A percentile compares a stretch with the other conserved stretches of the same genome.
These are phyloP conservation scores for Arthrobotrys megalospora DNA, from an alignment of 2,329 filamentous ascomycete species.

Conservation along the genomic window DNA sequence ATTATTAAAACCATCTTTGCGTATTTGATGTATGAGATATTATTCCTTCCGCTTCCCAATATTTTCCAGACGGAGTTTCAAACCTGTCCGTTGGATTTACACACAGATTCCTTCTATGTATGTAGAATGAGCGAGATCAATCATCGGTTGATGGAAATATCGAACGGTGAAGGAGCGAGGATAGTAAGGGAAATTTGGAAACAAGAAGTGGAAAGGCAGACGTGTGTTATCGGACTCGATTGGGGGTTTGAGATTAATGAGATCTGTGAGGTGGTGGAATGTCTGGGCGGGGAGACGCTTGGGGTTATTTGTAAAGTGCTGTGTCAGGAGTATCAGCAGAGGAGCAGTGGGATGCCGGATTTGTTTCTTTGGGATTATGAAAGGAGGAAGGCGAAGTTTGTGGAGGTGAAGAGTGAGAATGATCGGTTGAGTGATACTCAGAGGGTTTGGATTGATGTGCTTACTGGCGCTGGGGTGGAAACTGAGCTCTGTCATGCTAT, in stretches of 20 bases:
- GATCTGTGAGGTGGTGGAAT: conserved; percentile 81
- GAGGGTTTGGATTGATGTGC: conserved; percentile 94
- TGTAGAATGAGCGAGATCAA: conserved; percentile 91
- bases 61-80: conserved; percentile 98
- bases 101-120: conserved; percentile 92
- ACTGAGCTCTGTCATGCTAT: conserved; percentile 76
- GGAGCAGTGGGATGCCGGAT: conserved; percentile 91
- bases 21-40: conserved; percentile 91
- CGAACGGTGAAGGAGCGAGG: conserved; percentile 80
- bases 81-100: conserved; percentile 90
- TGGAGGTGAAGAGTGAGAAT: conserved; percentile 82
- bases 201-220: conserved; percentile 78
- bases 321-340: conserved; percentile 91
- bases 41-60: conserved; percentile 94
- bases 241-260: conserved; percentile 89
- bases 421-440: conserved; percentile 97
- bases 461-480: conserved; percentile 84
- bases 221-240: conserved; percentile 90
- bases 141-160: conserved; percentile 85
- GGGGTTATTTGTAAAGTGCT: conserved; percentile 90
- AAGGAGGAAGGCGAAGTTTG: conserved; percentile 64
- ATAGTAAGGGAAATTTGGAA: conserved; percentile 80
- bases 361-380: conserved; percentile 84
- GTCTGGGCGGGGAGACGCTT: conserved; percentile 85
- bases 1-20: conserved; percentile 92